Evolutionary conservation across 306 rosid species (phyloP).

Genomic region (Pterocarpus santalinus): DNA sequence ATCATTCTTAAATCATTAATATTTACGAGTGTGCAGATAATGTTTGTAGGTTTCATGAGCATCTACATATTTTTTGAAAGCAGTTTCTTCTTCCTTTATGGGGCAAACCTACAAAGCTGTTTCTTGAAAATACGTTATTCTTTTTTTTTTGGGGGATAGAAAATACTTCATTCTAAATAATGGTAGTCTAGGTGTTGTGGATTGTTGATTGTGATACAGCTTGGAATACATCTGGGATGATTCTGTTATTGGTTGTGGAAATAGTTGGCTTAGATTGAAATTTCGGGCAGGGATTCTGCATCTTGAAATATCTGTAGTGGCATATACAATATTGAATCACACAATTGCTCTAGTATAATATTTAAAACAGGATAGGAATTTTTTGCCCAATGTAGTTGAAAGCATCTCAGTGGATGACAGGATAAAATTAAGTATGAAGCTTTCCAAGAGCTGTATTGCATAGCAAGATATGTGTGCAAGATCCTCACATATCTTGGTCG

Average conservation of each 20-base stretch:
- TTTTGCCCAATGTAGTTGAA: background rate
- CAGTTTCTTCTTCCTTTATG: background rate
- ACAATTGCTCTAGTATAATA: background rate
- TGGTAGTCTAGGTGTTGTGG: background rate
- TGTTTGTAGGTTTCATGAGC: background rate
- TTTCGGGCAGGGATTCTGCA: background rate
- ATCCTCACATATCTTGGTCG: background rate
- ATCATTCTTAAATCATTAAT: background rate
- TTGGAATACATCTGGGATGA: background rate
- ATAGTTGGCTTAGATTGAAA: background rate
- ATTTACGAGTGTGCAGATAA: background rate
- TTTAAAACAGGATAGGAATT: slow-evolving; percentile 13
- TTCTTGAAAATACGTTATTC: slow-evolving; percentile 6
- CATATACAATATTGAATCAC: background rate
- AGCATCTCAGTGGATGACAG: slow-evolving; percentile 4
- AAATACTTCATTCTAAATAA: slow-evolving; percentile 17
- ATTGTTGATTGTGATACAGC: background rate
- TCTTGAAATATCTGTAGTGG: slow-evolving; percentile 15
- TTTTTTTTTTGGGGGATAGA: background rate
- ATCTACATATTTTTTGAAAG: background rate
- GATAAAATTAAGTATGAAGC: background rate
- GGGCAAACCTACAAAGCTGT: background rate
- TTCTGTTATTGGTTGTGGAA: slow-evolving; percentile 6
- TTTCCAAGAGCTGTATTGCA: slow-evolving; percentile 2
- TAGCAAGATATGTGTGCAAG: background rate